Base-by-base conservation (phyloP, 768 basidiomycete genomes). In the Leccinum subgranulosum region DNA sequence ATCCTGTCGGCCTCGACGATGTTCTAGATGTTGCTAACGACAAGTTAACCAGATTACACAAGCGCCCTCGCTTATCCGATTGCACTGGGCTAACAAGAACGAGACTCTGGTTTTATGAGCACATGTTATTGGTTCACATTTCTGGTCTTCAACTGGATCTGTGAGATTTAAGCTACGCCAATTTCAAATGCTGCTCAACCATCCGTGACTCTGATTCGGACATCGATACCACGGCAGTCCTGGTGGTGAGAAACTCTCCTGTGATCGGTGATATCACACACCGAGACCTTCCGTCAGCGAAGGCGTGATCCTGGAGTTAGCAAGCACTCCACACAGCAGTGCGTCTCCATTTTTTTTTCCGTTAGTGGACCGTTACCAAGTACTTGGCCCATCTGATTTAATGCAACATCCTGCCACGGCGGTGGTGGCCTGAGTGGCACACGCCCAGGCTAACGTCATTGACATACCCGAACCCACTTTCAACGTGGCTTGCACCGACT, bases 1-100 rank as follows among this genome's bases (percentile, higher is more conserved):
- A 96, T 87, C 69, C 93, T 92, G 75, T 85, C 87, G 70, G 92
- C 93, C 63, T 85, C 89, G 57, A 98, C 86, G 66, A 98, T 97
- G 65, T 94, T 95, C 73, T 93, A 94, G 69, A 99, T 90, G 69
- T 98, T 96, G 47, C 90, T 87, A 65, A 98, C 91, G 68, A 98
- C 93, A n/a, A 68, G 98, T 96, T 39, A 94, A 77, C 9, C 39
- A 19, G 19, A 41, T 5, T 10, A n/a, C 39, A 41, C 39, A 41
- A 41, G n/a, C n/a, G 5, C 17, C 17, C 17, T 39, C 17, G 5
- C 41, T 19, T 19, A 43, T 19, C 10, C 41, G 19, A 43, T 43
- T 19, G 11, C 41, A 43, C 19, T 19, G 11, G 2, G 97, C 96
- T 4, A 98, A 78, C 10, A 98, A 77, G n/a, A 96, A 84, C 97